A percentile compares a stretch with the other conserved stretches of the same genome.
phyloP scores from a whole-genome alignment of 2,329 filamentous ascomycete genomes.

The Gaeumannomyces tritici region DNA sequence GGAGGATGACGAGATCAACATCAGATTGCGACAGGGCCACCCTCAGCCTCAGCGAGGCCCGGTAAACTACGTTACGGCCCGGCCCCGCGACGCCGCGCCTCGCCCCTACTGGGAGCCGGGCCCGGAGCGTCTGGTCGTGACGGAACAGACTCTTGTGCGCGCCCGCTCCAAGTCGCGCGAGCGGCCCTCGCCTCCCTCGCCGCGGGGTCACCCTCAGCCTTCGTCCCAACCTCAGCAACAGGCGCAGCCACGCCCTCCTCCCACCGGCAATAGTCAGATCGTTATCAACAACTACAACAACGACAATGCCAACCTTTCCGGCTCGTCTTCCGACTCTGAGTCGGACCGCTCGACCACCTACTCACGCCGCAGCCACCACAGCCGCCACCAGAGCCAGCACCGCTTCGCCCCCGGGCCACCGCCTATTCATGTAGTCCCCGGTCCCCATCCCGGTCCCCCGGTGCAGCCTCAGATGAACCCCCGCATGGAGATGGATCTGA shows the following conservation, averaged over 20 bases:
- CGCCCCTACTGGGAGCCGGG: slow-evolving; percentile 26
- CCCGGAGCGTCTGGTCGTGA: slow-evolving; percentile 27
- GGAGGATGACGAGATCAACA: slow-evolving; percentile 44
- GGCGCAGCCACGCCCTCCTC: slow-evolving; percentile 6
- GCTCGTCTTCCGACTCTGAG: slow-evolving; percentile 32
- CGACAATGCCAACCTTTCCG: slow-evolving; percentile 12
- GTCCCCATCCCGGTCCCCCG: neutral
- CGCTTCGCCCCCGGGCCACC: neutral
- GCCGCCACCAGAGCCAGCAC: neutral
- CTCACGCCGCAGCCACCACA: neutral
- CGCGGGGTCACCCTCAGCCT: slow-evolving; percentile 21
- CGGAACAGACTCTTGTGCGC: slow-evolving; percentile 37
- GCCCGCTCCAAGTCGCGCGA: slow-evolving; percentile 35
- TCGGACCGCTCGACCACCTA: slow-evolving; percentile 12
- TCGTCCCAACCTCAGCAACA: too few relatives aligned
- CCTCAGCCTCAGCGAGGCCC: slow-evolving; percentile 3
- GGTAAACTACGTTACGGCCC: slow-evolving; percentile 33
- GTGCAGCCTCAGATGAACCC: neutral
- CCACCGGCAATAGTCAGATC: slow-evolving; percentile 14
- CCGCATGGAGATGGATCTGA: slow-evolving; percentile 21
- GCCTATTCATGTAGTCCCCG: neutral
- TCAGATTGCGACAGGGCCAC: slow-evolving; percentile 19
- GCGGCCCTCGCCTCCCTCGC: slow-evolving; percentile 25
- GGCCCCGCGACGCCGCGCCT: slow-evolving; percentile 21
- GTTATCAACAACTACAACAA: slow-evolving; percentile 47